A percentile compares a stretch with the other conserved stretches of the same genome.
These are phyloP conservation scores for Clarireedia homoeocarpa DNA, from an alignment of 2,329 filamentous ascomycete genomes.

Conservation along the genomic window DNA sequence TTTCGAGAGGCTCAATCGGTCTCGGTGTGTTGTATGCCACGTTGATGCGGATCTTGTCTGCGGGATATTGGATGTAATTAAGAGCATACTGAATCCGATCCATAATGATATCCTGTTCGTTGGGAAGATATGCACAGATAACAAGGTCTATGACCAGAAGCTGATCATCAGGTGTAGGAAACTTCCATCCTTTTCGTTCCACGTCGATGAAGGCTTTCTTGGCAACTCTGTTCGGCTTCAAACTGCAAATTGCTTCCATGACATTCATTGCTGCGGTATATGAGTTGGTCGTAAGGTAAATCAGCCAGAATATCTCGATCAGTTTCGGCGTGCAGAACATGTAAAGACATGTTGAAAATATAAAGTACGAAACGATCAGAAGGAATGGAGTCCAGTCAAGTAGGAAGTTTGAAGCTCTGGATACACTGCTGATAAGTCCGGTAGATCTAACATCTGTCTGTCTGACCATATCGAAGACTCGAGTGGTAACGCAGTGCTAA, in stretches of 20 bases:
- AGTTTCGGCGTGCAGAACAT: constrained; percentile 31
- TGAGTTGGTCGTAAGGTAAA: constrained; percentile 37
- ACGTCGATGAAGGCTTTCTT: constrained; percentile 31
- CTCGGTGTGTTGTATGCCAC: constrained; percentile 42
- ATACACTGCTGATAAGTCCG: background rate
- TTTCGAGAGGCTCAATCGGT: constrained; percentile 38
- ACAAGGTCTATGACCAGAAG: constrained; percentile 38
- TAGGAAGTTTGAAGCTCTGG: constrained; percentile 6
- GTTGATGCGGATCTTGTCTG: constrained; percentile 39
- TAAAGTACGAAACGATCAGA: constrained; percentile 34
- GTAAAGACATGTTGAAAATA: constrained; percentile 35
- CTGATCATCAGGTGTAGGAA: constrained; percentile 34
- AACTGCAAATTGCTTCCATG: constrained; percentile 34
- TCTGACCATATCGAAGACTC: background rate
- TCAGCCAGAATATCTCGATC: constrained; percentile 36
- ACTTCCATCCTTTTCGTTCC: constrained; percentile 33
- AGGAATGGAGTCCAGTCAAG: constrained; percentile 35
- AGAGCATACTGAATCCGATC: constrained; percentile 39
- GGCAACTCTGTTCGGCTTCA: constrained; percentile 31
- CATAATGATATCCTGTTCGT: constrained; percentile 42
- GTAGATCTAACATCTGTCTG: background rate
- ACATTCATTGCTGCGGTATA: constrained; percentile 37
- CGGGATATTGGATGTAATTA: constrained; percentile 38
- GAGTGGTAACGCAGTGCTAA: background rate
- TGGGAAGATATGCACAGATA: constrained; percentile 43